These are phyloP conservation scores for Citrus inodora DNA, from an alignment of 345 rosid species.

Conservation along the genomic window DNA sequence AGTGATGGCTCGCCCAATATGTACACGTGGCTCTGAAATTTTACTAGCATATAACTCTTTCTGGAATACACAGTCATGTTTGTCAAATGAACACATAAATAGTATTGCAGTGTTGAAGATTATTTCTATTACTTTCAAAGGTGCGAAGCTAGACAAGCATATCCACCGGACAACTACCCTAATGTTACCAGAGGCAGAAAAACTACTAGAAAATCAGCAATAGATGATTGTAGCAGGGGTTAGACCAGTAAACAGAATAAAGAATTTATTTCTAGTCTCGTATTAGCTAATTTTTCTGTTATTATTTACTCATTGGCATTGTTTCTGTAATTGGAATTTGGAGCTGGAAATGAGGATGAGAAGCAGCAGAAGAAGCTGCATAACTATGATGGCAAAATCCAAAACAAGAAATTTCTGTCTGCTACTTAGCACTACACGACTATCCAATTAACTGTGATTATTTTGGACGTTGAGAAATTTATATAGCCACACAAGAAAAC, in stretches of 20 bases:
- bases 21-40: neutral
- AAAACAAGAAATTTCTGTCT: neutral
- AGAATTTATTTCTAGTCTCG: neutral
- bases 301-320: neutral
- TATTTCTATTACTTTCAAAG: neutral
- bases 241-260: neutral
- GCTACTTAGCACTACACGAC: neutral
- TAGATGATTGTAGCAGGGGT: neutral
- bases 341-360: neutral
- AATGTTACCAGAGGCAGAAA: neutral
- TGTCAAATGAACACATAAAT: neutral
- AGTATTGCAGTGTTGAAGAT: neutral
- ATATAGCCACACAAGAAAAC: neutral
- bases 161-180: neutral
- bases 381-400: neutral
- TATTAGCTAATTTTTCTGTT: neutral
- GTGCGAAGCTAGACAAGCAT: neutral
- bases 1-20: neutral
- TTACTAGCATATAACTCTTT: neutral
- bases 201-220: neutral
- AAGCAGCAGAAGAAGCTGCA: neutral
- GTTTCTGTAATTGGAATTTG: neutral
- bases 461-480: neutral
- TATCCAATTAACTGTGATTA: neutral
- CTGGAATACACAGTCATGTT: neutral